These are phyloP conservation scores for Zoysia japonica DNA, from an alignment of 176 grass and related monocot genomes.

Conservation along the genomic window DNA sequence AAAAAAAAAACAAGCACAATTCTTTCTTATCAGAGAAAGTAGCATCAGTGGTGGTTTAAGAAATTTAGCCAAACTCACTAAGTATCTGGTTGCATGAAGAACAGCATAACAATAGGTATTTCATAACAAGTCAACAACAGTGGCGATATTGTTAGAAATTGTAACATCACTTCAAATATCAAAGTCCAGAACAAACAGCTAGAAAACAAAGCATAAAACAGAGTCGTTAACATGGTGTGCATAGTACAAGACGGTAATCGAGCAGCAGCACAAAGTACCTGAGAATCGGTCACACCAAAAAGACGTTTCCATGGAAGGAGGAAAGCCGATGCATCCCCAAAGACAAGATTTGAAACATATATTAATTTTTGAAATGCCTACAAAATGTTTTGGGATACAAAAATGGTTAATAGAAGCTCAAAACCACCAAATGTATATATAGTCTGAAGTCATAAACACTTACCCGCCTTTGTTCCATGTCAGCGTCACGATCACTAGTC, in stretches of 20 bases:
- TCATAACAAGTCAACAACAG: background rate
- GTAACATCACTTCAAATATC: conserved; percentile 17
- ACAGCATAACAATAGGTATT: background rate
- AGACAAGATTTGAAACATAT: conserved; percentile 98
- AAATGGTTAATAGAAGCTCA: conserved; percentile 13
- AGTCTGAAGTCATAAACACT: conserved; percentile 30
- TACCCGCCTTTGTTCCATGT: conserved; percentile 80
- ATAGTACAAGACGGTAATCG: conserved; percentile 6
- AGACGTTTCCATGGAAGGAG: conserved; percentile 98
- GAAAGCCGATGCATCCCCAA: conserved; percentile 88
- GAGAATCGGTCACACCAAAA: conserved; percentile 93
- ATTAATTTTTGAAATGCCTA: conserved; percentile 98
- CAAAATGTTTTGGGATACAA: conserved; percentile 41
- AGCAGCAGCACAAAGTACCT: conserved; percentile 56
- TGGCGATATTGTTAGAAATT: conserved; percentile 9
- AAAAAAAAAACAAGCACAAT: no score
- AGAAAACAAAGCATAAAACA: conserved; percentile 25
- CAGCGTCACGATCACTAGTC: conserved; percentile 71
- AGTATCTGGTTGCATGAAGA: conserved; percentile 7
- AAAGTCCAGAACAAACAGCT: conserved; percentile 7
- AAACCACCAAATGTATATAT: conserved; percentile 24
- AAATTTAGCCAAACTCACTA: background rate
- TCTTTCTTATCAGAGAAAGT: no score
- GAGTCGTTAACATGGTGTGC: background rate
- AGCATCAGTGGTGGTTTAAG: no score